A percentile compares a stretch with the other conserved stretches of the same genome.
Conservation (phyloP, 1,139 yeast genomes). For the Ogataea hybrid region DNA sequence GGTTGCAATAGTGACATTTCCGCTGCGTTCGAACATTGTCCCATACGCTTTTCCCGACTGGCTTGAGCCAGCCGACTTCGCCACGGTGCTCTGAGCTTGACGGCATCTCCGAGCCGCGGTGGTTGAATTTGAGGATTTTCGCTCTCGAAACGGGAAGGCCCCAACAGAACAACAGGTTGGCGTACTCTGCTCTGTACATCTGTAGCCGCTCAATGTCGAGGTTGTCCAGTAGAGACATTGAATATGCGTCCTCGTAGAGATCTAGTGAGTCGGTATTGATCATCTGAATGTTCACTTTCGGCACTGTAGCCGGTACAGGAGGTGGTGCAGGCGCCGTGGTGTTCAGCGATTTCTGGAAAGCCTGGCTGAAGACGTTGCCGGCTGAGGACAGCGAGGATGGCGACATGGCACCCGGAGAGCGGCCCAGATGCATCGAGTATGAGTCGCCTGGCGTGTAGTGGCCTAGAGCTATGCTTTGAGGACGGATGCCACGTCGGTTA, state of each 20-base stretch:
- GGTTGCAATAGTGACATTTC: slow-evolving; percentile 64
- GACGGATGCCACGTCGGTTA: slow-evolving; percentile 24
- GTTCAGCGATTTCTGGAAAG: slow-evolving; percentile 18
- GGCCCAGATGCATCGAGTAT: slow-evolving; percentile 8
- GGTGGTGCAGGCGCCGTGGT: neutral
- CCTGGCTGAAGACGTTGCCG: slow-evolving; percentile 22
- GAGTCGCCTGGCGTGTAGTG: slow-evolving; percentile 11
- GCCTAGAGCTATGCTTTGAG: slow-evolving; percentile 10
- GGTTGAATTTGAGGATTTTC: slow-evolving; percentile 75
- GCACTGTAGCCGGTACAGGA: neutral
- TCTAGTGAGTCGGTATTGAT: slow-evolving; percentile 57
- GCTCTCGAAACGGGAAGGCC: slow-evolving; percentile 75
- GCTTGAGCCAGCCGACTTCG: slow-evolving; percentile 40
- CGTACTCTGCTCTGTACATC: slow-evolving; percentile 67
- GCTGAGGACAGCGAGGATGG: slow-evolving; percentile 22
- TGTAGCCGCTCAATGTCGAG: slow-evolving; percentile 45
- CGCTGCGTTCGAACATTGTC: slow-evolving; percentile 12
- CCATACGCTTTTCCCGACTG: slow-evolving; percentile 13
- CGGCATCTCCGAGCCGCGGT: slow-evolving; percentile 33
- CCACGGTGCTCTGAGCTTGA: slow-evolving; percentile 41
- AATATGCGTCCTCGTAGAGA: slow-evolving; percentile 46
- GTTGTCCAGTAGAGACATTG: slow-evolving; percentile 46
- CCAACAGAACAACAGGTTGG: slow-evolving; percentile 80
- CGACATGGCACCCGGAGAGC: slow-evolving; percentile 15
- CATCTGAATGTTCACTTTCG: slow-evolving; percentile 48